Evolutionary conservation across 192 early-diverging fungal species (phyloP).

Genomic region (Umbelopsis ramanniana): DNA sequence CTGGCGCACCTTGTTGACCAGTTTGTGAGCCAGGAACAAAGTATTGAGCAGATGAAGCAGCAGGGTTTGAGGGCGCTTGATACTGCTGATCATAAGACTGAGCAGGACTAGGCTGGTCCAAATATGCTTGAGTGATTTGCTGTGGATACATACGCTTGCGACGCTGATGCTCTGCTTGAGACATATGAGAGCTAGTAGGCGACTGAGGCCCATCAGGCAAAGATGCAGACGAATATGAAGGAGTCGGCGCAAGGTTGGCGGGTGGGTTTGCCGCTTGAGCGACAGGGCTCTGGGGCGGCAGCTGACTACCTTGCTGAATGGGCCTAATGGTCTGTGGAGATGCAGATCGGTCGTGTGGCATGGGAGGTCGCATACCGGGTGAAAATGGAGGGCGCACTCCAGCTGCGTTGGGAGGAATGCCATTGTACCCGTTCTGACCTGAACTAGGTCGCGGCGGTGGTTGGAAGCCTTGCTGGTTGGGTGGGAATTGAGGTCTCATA

Average conservation of each 20-base stretch:
- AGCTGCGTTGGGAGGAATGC: background rate
- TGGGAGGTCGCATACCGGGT: constrained; percentile 27
- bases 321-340: constrained; percentile 13
- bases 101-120: constrained; percentile 30
- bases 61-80: constrained; percentile 32
- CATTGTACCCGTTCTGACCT: constrained; percentile 1
- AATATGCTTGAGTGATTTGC: constrained; percentile 47
- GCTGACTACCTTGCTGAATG: background rate
- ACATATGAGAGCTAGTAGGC: constrained; percentile 18
- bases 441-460: constrained; percentile 14
- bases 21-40: constrained; percentile 34
- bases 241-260: constrained; percentile 1
- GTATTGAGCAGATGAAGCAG: constrained; percentile 19
- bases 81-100: constrained; percentile 39
- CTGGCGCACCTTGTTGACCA: constrained; percentile 39
- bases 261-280: background rate
- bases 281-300: constrained; percentile 1
- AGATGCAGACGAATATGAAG: constrained; percentile 23
- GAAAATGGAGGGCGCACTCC: constrained; percentile 16
- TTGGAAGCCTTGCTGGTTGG: constrained; percentile 22
- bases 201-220: constrained; percentile 25
- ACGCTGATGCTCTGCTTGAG: constrained; percentile 34
- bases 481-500: constrained; percentile 14
- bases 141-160: constrained; percentile 59
- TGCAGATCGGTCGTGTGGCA: constrained; percentile 14